Conservation (phyloP, 2,329 filamentous ascomycete genomes). For the Phaeosphaeriaceae sp. region DNA sequence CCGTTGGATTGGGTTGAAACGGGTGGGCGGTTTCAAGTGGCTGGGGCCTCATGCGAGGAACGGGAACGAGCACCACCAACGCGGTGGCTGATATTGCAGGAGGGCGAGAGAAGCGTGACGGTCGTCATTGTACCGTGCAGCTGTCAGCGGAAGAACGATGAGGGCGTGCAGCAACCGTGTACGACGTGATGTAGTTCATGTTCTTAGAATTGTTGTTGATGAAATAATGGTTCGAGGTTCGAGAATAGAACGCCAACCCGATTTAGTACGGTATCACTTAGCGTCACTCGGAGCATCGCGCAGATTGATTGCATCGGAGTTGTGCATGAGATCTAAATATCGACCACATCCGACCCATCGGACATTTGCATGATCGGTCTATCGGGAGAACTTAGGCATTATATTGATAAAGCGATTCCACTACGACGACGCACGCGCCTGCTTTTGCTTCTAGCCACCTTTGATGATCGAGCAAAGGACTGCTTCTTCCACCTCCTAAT, state of each 20-base stretch:
- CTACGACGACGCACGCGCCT: too few species aligned
- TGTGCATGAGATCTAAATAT: background rate
- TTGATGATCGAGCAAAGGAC: too few species aligned
- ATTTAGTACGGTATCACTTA: background rate
- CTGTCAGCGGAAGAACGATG: background rate
- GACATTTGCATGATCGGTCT: background rate
- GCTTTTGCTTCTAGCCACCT: too few species aligned
- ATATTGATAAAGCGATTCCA: background rate
- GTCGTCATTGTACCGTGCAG: slow-evolving; percentile 9
- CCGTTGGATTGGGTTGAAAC: slow-evolving; percentile 44
- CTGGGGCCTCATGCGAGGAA: slow-evolving; percentile 30
- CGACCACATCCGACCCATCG: background rate
- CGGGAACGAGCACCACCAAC: slow-evolving; percentile 20
- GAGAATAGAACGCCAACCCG: background rate
- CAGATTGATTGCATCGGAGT: background rate
- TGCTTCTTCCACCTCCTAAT: too few species aligned
- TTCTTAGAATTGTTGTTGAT: background rate
- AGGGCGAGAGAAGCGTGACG: slow-evolving; percentile 1
- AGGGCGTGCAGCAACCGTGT: background rate
- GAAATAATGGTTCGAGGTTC: too few species aligned
- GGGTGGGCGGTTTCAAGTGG: slow-evolving; percentile 42
- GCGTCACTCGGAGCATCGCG: too few species aligned
- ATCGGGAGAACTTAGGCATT: background rate
- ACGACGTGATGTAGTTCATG: background rate
- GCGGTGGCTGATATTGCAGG: slow-evolving; percentile 21